These are phyloP conservation scores for Rhododendron griersonianum DNA, from an alignment of 148 eudicot species.

Conservation along the genomic window DNA sequence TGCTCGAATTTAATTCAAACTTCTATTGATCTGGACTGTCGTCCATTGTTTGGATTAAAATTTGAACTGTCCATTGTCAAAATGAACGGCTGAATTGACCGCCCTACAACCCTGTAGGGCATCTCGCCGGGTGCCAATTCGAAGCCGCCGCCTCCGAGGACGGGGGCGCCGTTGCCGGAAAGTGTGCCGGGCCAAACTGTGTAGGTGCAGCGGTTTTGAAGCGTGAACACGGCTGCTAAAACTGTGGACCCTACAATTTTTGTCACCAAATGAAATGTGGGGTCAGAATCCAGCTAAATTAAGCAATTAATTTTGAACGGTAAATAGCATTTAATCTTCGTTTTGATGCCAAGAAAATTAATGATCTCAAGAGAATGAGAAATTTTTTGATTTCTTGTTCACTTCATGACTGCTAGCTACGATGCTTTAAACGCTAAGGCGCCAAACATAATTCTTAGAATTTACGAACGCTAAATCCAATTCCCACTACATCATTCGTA, in stretches of 20 bases:
- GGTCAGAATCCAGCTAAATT: not conserved
- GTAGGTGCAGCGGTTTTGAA: conserved; percentile 58
- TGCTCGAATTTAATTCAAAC: no score
- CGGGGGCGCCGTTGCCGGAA: conserved; percentile 42
- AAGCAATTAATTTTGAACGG: not conserved
- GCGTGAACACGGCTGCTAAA: conserved; percentile 47
- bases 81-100: no score
- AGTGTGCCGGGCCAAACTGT: conserved; percentile 80
- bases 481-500: not conserved
- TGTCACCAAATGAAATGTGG: not conserved
- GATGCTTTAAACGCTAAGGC: no score
- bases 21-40: no score
- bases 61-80: no score
- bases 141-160: conserved; percentile 50
- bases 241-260: conserved; percentile 17
- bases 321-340: not conserved
- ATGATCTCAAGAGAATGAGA: not conserved
- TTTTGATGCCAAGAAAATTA: not conserved
- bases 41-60: no score
- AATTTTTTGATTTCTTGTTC: no score
- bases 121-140: conserved; percentile 42
- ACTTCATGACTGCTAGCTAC: no score
- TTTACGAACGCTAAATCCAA: no score
- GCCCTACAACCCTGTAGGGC: no score
- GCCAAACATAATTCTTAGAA: not conserved